A percentile compares a stretch with the other conserved stretches of the same genome.
Conservation (phyloP, 768 basidiomycete species). For the Leccinum disarticulatum region DNA sequence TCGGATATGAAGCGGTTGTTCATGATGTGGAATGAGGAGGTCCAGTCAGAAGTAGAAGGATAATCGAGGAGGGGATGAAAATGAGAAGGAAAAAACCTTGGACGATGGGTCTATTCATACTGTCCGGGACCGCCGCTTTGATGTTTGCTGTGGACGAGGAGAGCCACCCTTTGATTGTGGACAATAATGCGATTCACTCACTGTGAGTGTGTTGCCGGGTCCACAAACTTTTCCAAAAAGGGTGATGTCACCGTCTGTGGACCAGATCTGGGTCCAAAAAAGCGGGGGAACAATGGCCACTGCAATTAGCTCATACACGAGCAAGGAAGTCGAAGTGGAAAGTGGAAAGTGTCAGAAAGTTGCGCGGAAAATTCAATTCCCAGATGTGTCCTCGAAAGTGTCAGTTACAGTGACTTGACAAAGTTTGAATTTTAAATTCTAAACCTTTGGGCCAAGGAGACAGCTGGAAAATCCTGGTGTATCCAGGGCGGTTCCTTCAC, state of each 20-base stretch:
- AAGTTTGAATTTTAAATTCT: neutral
- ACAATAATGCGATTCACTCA: constrained; percentile 12
- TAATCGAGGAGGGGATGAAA: neutral
- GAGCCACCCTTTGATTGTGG: neutral
- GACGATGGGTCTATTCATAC: constrained; percentile 14
- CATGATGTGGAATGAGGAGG: constrained; percentile 1
- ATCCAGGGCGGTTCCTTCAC: neutral
- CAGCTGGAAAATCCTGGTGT: neutral
- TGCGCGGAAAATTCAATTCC: too few relatives aligned
- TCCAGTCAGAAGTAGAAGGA: neutral
- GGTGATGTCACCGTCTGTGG: constrained; percentile 5
- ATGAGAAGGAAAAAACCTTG: neutral
- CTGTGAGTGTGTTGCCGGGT: neutral
- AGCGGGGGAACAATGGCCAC: neutral
- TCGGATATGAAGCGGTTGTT: neutral
- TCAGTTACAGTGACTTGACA: neutral
- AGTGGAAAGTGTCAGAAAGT: too few relatives aligned
- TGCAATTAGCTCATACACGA: neutral
- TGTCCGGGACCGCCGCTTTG: constrained; percentile 4
- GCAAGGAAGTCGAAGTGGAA: neutral
- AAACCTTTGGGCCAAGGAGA: neutral
- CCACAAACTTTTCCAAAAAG: constrained; percentile 3
- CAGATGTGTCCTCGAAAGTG: too few relatives aligned
- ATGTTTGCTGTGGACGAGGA: constrained; percentile 10
- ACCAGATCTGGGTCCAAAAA: neutral